Evolutionary conservation across 1,284 basidiomycete genomes (phyloP), one percentile per base, ranked within the genome.

Genomic region (Vanrija sp.): DNA sequence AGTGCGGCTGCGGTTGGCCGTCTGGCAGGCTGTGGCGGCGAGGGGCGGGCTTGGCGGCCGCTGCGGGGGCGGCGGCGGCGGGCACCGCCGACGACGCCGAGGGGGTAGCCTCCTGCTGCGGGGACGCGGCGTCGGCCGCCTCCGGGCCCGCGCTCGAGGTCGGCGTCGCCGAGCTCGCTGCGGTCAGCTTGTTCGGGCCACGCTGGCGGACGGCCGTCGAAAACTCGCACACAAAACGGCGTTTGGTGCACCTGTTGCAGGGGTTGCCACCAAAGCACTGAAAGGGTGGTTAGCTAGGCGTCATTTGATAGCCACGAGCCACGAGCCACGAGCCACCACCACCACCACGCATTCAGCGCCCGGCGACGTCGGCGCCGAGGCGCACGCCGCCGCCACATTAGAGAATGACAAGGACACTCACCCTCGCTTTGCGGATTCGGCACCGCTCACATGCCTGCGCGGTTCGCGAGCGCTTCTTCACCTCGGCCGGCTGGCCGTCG

Each of bases 401-500:
- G 9, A 34, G 14, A 12, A 19, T 38, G 16, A 46, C 16, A 40
- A 16, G 5, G 2, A 5, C 4, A 66, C 65, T 66, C 55, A 66
- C 65, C 46, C 61, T 59, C 12, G 65, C 65, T 39, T 66, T 66
- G 39, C 65, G 56, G 38, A 59, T 53, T 7, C 65, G 59, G 49
- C 65, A 66, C 15, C 58, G 58, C 52, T 66, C 65, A 40, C 65
- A 66, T 1, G 65, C 65, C 58, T 66, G 65, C 1, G 63, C 63
- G 3, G 61, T 60, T 29, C 65, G 57, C 1, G 60, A 60, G 5
- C 65, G 52, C 61, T 66, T 66, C 56, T 65, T 63, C 44, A 62
- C 54, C 40, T 62, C 61, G 16, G 57, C 43, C 3, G 61, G 55
- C 46, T 61, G 52, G 9, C 59, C 59, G 47, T 54, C 59, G 18